These are phyloP conservation scores for Calonectria multiphialidica DNA, from an alignment of 2,329 filamentous ascomycete species.

Conservation along the genomic window DNA sequence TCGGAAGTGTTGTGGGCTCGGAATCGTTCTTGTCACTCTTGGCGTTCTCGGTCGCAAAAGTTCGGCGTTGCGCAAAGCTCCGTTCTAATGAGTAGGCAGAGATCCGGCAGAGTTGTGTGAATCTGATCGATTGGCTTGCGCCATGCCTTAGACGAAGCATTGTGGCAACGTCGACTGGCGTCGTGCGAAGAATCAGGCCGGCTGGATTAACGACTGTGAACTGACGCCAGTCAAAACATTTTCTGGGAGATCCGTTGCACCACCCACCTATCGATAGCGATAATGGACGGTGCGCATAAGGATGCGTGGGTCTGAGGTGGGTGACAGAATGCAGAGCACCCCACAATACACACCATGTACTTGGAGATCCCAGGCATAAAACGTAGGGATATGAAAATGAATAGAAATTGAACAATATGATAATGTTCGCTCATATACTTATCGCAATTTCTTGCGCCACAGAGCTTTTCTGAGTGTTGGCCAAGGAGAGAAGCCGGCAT, in stretches of 20 bases:
- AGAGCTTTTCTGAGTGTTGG: too few relatives aligned
- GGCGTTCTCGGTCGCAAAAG: constrained; percentile 8
- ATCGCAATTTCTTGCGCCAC: background rate
- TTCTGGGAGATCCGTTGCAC: constrained; percentile 22
- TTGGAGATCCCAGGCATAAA: background rate
- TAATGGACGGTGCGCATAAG: background rate
- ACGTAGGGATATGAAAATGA: background rate
- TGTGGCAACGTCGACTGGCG: constrained; percentile 17
- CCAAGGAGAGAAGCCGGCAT: too few relatives aligned
- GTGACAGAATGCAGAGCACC: background rate
- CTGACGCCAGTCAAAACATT: constrained; percentile 33
- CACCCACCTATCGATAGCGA: constrained; percentile 26
- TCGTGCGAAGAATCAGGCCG: background rate
- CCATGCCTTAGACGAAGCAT: constrained; percentile 47
- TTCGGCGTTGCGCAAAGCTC: background rate
- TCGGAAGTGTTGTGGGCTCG: background rate
- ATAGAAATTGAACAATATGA: background rate
- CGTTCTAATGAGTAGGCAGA: constrained; percentile 5
- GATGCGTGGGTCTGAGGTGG: background rate
- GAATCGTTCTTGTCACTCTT: background rate
- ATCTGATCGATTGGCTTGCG: constrained; percentile 30
- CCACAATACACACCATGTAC: background rate
- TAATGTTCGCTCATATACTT: background rate
- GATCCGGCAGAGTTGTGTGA: constrained; percentile 20
- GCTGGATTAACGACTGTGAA: constrained; percentile 16